phyloP scores from a whole-genome alignment of 345 rosid genomes.

The Populus nigra region DNA sequence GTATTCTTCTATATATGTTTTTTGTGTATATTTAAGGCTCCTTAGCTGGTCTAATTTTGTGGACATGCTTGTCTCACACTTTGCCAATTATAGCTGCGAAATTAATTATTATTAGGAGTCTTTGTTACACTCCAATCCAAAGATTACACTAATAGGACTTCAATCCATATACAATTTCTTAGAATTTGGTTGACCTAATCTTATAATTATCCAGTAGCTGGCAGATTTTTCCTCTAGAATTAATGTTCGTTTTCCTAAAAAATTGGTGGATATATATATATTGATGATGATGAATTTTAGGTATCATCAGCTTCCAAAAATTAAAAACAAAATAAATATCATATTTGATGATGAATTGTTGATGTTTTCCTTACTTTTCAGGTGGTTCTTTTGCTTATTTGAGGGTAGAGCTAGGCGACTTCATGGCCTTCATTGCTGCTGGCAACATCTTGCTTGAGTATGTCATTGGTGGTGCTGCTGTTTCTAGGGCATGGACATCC shows the following conservation, averaged over 20 bases:
- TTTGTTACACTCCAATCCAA: too few species aligned
- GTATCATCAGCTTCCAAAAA: background rate
- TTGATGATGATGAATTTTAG: too few species aligned
- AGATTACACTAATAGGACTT: too few species aligned
- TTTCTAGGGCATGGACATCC: constrained; percentile 3
- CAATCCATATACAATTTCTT: too few species aligned
- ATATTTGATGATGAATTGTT: background rate
- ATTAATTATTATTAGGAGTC: too few species aligned
- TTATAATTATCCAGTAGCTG: too few species aligned
- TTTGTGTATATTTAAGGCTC: background rate
- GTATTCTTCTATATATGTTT: background rate
- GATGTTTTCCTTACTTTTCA: background rate
- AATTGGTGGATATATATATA: too few species aligned
- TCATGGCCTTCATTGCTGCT: constrained; percentile 4
- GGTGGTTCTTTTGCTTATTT: constrained; percentile 9
- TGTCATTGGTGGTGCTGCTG: constrained; percentile 6
- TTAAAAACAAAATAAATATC: background rate
- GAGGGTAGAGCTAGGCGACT: constrained; percentile 5
- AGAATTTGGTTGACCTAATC: too few species aligned
- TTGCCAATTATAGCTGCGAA: background rate
- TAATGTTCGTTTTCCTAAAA: background rate
- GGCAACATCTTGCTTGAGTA: constrained; percentile 6
- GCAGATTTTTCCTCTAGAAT: too few species aligned
- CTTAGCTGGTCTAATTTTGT: too few species aligned
- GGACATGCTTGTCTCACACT: background rate